Conservation (phyloP, 2,329 filamentous ascomycete species). For the Ceratocystiopsis minuta region DNA sequence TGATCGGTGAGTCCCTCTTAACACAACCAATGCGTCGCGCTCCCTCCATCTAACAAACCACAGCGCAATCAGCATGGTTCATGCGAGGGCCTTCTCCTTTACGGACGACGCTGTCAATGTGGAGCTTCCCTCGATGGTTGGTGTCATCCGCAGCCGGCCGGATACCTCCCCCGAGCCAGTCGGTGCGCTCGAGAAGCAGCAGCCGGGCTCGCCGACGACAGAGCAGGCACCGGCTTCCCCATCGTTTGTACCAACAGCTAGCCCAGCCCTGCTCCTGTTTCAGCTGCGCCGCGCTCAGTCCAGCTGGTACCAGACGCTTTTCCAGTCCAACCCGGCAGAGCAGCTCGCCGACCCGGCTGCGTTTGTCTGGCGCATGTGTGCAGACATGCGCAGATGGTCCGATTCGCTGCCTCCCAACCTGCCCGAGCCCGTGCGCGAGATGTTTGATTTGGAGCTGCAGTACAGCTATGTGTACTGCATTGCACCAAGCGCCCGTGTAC, state of each 20-base stretch:
- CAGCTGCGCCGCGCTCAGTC: conserved; percentile 75
- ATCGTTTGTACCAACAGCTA: conserved; percentile 30
- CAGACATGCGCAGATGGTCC: conserved; percentile 65
- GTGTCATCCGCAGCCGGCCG: background rate
- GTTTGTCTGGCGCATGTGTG: conserved; percentile 60
- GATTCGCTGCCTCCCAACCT: conserved; percentile 52
- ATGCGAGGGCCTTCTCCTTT: conserved; percentile 79
- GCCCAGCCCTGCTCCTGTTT: conserved; percentile 62
- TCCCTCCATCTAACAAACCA: background rate
- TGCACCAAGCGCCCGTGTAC: conserved; percentile 58
- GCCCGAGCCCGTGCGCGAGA: conserved; percentile 46
- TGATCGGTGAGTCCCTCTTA: conserved; percentile 44
- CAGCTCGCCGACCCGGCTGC: conserved; percentile 50
- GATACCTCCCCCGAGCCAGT: background rate
- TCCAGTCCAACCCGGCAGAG: conserved; percentile 51
- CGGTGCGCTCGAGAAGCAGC: no score
- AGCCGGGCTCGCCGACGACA: no score
- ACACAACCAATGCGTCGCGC: background rate
- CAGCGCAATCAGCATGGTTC: conserved; percentile 74
- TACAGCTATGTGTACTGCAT: conserved; percentile 87
- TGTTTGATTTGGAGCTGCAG: conserved; percentile 73
- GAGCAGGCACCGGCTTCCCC: conserved; percentile 10
- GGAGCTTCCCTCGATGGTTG: conserved; percentile 42
- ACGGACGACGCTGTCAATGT: conserved; percentile 78
- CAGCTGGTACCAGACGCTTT: conserved; percentile 73